Conservation (phyloP, 2,329 filamentous ascomycete species). For the Fusarium praegraminearum region DNA sequence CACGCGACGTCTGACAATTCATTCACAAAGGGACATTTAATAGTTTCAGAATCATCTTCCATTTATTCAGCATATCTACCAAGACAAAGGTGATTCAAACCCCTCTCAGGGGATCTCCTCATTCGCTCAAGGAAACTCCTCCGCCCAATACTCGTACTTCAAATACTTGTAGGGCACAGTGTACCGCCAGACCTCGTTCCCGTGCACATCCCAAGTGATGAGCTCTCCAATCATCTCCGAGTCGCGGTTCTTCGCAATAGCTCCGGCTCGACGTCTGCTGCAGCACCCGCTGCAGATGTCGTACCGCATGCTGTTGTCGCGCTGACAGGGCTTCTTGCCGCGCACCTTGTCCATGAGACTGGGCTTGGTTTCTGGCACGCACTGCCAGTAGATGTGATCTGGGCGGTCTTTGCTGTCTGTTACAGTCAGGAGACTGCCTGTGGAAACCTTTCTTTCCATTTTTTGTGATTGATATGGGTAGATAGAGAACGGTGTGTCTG, state of each 20-base stretch:
- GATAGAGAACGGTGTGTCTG: too few species aligned
- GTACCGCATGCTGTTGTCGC: not conserved
- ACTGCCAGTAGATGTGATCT: not conserved
- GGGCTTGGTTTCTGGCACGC: not conserved
- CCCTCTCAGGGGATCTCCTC: not conserved
- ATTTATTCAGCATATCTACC: not conserved
- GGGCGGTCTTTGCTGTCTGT: not conserved
- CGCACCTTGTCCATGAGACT: not conserved
- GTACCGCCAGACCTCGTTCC: not conserved
- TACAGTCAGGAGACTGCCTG: not conserved
- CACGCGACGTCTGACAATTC: rapidly evolving
- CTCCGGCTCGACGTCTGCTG: not conserved
- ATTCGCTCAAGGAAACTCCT: not conserved
- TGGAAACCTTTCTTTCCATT: not conserved
- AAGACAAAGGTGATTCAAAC: not conserved
- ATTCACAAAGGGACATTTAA: not conserved
- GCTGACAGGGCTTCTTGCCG: not conserved
- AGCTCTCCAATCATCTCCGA: not conserved
- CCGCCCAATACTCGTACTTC: not conserved
- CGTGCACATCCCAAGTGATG: not conserved
- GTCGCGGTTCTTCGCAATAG: not conserved
- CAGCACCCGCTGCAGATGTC: not conserved
- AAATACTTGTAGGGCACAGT: rapidly evolving
- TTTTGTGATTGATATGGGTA: not conserved
- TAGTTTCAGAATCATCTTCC: not conserved